Conservation (phyloP, 2,329 filamentous ascomycete genomes). For the Pezicula neosporulosa region DNA sequence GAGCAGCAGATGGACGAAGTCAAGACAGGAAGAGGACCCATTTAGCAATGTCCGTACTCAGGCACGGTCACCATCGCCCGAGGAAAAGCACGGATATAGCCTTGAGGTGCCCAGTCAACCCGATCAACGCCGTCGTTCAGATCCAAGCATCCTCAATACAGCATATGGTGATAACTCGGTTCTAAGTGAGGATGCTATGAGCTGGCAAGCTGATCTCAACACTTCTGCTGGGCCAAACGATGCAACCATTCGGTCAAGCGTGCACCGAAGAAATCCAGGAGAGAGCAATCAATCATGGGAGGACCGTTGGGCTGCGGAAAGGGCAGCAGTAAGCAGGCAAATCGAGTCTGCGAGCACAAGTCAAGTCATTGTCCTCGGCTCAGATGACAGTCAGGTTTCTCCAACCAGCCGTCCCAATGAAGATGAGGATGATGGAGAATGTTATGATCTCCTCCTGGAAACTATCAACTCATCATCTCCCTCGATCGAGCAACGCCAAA, state of each 20-base stretch:
- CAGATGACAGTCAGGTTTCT: slow-evolving; percentile 13
- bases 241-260: background rate
- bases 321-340: slow-evolving; percentile 20
- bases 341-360: slow-evolving; percentile 13
- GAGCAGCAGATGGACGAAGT: slow-evolving; percentile 2
- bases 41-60: slow-evolving; percentile 12
- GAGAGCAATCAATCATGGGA: slow-evolving; percentile 8
- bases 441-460: slow-evolving; percentile 27
- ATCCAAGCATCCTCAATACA: slow-evolving; percentile 11
- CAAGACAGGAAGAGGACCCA: slow-evolving; percentile 19
- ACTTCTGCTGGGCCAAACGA: background rate
- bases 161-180: slow-evolving; percentile 8
- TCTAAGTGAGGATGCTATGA: slow-evolving; percentile 3
- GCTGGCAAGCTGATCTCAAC: slow-evolving; percentile 3
- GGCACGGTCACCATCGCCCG: slow-evolving; percentile 15
- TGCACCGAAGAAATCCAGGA: background rate
- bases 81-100: slow-evolving; percentile 19
- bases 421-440: slow-evolving; percentile 22
- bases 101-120: slow-evolving; percentile 17
- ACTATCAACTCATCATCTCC: slow-evolving; percentile 29
- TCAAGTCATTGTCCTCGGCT: slow-evolving; percentile 22
- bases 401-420: background rate
- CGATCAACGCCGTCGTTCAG: slow-evolving; percentile 4
- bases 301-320: slow-evolving; percentile 19
- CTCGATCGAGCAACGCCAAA: slow-evolving; percentile 6